These are phyloP conservation scores for Harringtonia aguacate DNA, from an alignment of 2,329 filamentous ascomycete genomes.

Conservation along the genomic window DNA sequence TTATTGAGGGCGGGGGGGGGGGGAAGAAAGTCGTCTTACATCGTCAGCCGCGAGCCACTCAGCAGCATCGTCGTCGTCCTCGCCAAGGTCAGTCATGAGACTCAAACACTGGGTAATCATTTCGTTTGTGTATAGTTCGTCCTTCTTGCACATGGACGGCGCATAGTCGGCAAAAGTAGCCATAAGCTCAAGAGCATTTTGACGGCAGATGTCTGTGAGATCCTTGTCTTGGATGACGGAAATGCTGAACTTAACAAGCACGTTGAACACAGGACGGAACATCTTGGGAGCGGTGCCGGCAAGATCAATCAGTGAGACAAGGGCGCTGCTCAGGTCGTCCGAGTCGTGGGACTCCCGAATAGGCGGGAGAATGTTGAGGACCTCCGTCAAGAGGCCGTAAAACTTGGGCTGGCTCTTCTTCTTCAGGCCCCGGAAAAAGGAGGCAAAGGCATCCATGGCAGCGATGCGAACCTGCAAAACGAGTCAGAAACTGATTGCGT, in stretches of 20 bases:
- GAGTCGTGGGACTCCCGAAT: slow-evolving; percentile 88
- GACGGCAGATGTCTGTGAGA: slow-evolving; percentile 75
- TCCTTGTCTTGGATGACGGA: slow-evolving; percentile 95
- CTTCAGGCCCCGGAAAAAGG: slow-evolving; percentile 83
- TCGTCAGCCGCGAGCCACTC: slow-evolving; percentile 94
- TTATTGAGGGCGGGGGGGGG: not conserved
- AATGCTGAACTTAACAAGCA: slow-evolving; percentile 84
- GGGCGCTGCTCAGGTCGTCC: slow-evolving; percentile 80
- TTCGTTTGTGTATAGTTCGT: slow-evolving; percentile 79
- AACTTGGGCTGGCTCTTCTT: slow-evolving; percentile 88
- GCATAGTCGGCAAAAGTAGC: slow-evolving; percentile 95
- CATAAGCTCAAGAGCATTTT: slow-evolving; percentile 95
- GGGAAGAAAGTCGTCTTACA: slow-evolving; percentile 37
- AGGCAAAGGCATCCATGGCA: slow-evolving; percentile 92
- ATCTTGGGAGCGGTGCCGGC: slow-evolving; percentile 93
- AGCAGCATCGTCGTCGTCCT: slow-evolving; percentile 85
- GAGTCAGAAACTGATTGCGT: not conserved
- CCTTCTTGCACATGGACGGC: slow-evolving; percentile 89
- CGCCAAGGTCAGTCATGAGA: slow-evolving; percentile 92
- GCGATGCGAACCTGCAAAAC: slow-evolving; percentile 65
- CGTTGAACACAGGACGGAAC: slow-evolving; percentile 92
- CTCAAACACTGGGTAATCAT: slow-evolving; percentile 99
- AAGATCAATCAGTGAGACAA: slow-evolving; percentile 85
- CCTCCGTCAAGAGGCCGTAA: slow-evolving; percentile 74
- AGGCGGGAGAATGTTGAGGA: slow-evolving; percentile 88